Base-by-base conservation (phyloP, 2,329 filamentous ascomycete species). In the Phialophora chinensis region DNA sequence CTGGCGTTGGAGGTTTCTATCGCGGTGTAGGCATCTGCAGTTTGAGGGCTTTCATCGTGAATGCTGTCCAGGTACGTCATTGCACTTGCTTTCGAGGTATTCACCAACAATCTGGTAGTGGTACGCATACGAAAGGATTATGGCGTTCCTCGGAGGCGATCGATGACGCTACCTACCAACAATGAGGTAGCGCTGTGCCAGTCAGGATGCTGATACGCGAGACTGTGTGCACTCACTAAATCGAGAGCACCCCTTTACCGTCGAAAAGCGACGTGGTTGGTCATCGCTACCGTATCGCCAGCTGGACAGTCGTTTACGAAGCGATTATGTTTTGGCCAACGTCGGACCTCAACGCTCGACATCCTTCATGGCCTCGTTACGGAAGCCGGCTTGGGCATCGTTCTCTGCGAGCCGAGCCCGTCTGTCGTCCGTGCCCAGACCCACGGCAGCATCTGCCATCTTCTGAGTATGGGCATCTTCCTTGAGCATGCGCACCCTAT, bases 111-210 rank as follows among this genome's bases (percentile, higher is more conserved):
- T 31, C 65, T 25, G 61, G 57, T 84, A 93, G 81, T 98, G 93
- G 93, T 90, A 90, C 27, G 87, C 92, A 5, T 97, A 97, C 76
- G 93, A 97, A 79, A 92, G 90, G 88, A 86, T 92, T 74, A 94
- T 97, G 90, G 79, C 75, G 65, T 73, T 71, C 42, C 52, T 69
- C 12, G 61, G 47, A 23, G 42, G 42, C 31, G 38, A 42, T 29
- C 49, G 55, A 44, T 71, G 58, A 67, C 4, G 49, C 35, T 56
- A 25, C 10, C 4, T 27, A 52, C 10, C 35, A 47, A 42, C 38
- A 11, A 17, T n/a, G 17, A 44, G 17, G 38, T 11, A 44, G 38
- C 17, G 38, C 17, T n/a, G 38, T 42, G 17, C 14, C 38, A 4
- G 38, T 42, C 14, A 1, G 4, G 14, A 14, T 42, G 38, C 38